phyloP scores from a whole-genome alignment of 345 rosid genomes.

The Pistacia vera region DNA sequence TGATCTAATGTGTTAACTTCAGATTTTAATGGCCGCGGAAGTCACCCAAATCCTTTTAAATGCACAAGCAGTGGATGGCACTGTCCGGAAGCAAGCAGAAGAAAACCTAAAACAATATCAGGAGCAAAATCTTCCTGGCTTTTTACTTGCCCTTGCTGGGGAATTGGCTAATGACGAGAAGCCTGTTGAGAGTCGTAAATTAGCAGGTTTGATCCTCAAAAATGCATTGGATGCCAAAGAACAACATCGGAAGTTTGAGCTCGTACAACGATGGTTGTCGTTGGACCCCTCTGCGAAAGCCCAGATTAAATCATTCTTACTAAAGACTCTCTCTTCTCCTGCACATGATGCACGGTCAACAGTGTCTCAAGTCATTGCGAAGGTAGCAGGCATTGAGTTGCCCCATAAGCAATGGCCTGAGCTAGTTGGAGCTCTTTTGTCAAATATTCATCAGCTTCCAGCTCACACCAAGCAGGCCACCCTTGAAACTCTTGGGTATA shows the following conservation, averaged over 20 bases:
- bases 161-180: slow-evolving; percentile 71
- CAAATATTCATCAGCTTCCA: slow-evolving; percentile 66
- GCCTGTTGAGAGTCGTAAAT: slow-evolving; percentile 72
- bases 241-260: slow-evolving; percentile 65
- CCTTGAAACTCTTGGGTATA: slow-evolving; percentile 75
- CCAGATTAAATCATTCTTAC: slow-evolving; percentile 57
- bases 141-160: slow-evolving; percentile 63
- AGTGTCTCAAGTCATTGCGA: slow-evolving; percentile 73
- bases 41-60: slow-evolving; percentile 72
- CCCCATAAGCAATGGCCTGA: slow-evolving; percentile 88
- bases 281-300: slow-evolving; percentile 54
- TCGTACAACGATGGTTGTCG: slow-evolving; percentile 73
- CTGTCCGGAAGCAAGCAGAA: slow-evolving; percentile 69
- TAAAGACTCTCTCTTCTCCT: slow-evolving; percentile 63
- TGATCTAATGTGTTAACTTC: background rate
- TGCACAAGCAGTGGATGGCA: slow-evolving; percentile 75
- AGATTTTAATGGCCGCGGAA: slow-evolving; percentile 44
- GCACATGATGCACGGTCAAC: slow-evolving; percentile 66
- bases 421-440: slow-evolving; percentile 60
- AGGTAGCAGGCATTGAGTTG: slow-evolving; percentile 74
- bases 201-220: slow-evolving; percentile 70
- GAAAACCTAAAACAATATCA: slow-evolving; percentile 70
- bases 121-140: slow-evolving; percentile 66
- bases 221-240: slow-evolving; percentile 81
- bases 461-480: slow-evolving; percentile 74